Evolutionary conservation across 805 yeast species (phyloP).

Genomic region (Diddensiella transvaalensis): DNA sequence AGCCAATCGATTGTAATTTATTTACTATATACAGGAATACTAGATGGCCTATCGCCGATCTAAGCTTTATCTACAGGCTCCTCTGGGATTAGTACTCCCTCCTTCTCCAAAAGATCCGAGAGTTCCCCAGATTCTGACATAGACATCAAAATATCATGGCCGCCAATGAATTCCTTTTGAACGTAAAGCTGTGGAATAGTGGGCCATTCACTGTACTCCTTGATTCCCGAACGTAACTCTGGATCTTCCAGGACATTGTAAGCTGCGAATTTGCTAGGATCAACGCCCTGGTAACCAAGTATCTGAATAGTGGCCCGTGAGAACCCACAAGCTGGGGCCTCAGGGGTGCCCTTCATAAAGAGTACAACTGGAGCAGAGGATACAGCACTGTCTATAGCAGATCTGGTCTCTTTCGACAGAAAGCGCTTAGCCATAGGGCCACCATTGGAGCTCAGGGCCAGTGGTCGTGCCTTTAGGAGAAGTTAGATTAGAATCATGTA

Average conservation of each 20-base stretch:
- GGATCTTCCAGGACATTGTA: slow-evolving; percentile 93
- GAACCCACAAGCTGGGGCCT: slow-evolving; percentile 96
- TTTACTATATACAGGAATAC: no score
- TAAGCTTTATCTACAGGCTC: no score
- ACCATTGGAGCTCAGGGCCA: neutral
- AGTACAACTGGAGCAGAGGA: slow-evolving; percentile 89
- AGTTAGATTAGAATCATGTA: no score
- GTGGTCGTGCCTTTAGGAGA: no score
- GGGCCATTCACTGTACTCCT: slow-evolving; percentile 96
- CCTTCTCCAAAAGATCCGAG: slow-evolving; percentile 74
- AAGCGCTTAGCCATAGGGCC: slow-evolving; percentile 40
- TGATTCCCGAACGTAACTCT: slow-evolving; percentile 90
- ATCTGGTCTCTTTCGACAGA: slow-evolving; percentile 71
- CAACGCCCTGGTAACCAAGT: slow-evolving; percentile 95
- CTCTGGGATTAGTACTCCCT: slow-evolving; percentile 75
- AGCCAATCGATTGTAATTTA: no score
- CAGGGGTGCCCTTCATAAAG: slow-evolving; percentile 98
- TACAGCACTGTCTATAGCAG: slow-evolving; percentile 84
- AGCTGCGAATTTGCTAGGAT: slow-evolving; percentile 94
- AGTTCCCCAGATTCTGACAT: slow-evolving; percentile 90
- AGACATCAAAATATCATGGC: slow-evolving; percentile 89
- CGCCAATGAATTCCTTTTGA: slow-evolving; percentile 87
- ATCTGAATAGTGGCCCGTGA: slow-evolving; percentile 92
- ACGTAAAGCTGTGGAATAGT: slow-evolving; percentile 96
- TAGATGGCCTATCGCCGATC: no score